Evolutionary conservation across 1,139 yeast genomes (phyloP).

Genomic region (Debaryomyces psychrophilus): DNA sequence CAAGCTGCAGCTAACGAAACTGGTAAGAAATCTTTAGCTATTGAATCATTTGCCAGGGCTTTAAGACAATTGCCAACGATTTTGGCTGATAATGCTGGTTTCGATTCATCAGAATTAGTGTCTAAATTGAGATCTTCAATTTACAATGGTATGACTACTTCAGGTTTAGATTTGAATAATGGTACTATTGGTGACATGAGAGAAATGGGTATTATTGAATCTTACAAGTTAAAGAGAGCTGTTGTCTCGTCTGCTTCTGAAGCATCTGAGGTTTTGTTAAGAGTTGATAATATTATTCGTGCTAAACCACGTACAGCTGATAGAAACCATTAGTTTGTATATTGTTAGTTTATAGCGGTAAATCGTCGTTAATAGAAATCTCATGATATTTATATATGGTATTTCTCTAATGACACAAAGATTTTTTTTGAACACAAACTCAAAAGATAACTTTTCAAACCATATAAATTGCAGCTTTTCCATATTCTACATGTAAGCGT

Average conservation of each 20-base stretch:
- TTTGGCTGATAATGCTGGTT: slow-evolving; percentile 96
- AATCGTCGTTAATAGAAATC: slow-evolving; percentile 1
- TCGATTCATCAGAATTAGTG: slow-evolving; percentile 89
- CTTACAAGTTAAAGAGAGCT: slow-evolving; percentile 87
- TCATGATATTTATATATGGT: not conserved
- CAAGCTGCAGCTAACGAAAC: slow-evolving; percentile 91
- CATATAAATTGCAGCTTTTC: no score
- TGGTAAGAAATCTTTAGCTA: slow-evolving; percentile 92
- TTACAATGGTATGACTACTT: slow-evolving; percentile 88
- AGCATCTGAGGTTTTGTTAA: slow-evolving; percentile 91
- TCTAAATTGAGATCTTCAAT: slow-evolving; percentile 90
- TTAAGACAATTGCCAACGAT: slow-evolving; percentile 94
- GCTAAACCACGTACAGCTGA: slow-evolving; percentile 98
- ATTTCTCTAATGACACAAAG: not conserved
- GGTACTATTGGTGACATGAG: slow-evolving; percentile 94
- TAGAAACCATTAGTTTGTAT: slow-evolving; percentile 46
- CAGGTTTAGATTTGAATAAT: slow-evolving; percentile 83
- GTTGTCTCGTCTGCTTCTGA: slow-evolving; percentile 97
- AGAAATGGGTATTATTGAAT: slow-evolving; percentile 89
- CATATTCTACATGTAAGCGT: no score
- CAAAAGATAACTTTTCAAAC: no score
- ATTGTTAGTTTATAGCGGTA: not conserved
- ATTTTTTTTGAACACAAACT: no score
- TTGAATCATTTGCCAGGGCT: slow-evolving; percentile 93
- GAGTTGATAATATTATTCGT: slow-evolving; percentile 94